Evolutionary conservation across 75 land plant species (phyloP).

Genomic region (Azolla pinnata): DNA sequence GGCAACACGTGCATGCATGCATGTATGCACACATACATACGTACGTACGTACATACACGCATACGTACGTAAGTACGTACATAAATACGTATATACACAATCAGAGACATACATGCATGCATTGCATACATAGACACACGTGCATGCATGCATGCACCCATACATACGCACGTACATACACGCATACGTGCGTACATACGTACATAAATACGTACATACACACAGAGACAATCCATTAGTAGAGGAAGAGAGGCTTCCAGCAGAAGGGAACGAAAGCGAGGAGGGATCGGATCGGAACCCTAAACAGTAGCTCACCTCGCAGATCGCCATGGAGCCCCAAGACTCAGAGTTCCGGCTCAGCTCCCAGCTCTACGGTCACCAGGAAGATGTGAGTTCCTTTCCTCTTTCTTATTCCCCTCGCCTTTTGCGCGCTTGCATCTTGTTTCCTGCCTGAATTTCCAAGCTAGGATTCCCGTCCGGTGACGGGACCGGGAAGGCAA

Average conservation of each 20-base stretch:
- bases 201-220: background rate
- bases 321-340: conserved; percentile 45
- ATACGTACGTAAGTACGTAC: background rate
- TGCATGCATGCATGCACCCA: background rate
- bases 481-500: too few species aligned
- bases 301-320: background rate
- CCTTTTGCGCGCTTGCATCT: too few species aligned
- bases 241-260: too few species aligned
- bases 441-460: too few species aligned
- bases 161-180: background rate
- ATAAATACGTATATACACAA: background rate
- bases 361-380: conserved; percentile 75
- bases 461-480: too few species aligned
- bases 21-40: background rate
- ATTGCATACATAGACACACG: background rate
- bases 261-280: background rate
- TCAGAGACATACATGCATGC: too few species aligned
- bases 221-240: background rate
- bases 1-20: background rate
- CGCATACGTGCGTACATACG: background rate
- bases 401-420: too few species aligned
- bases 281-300: background rate
- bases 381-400: conserved; percentile 65
- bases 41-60: background rate
- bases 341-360: conserved; percentile 47